Evolutionary conservation across 805 yeast genomes (phyloP).

Genomic region (Metschnikowia cubensis): DNA sequence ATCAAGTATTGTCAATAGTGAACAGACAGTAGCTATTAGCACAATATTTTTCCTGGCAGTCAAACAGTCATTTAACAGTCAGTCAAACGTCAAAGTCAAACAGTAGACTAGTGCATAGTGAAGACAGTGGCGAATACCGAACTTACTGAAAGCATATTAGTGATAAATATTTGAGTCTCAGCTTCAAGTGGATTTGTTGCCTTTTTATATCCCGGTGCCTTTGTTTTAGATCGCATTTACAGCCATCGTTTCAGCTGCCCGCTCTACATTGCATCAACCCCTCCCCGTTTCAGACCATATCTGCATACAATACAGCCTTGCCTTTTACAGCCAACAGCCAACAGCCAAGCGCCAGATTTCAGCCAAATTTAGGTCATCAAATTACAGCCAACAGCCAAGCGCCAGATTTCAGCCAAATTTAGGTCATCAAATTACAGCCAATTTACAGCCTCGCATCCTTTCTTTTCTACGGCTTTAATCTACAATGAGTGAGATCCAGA

Average conservation of each 20-base stretch:
- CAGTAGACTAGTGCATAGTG: too few species aligned
- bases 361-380: not conserved
- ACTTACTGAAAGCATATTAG: too few species aligned
- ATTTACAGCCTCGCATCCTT: not conserved
- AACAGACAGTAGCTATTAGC: too few species aligned
- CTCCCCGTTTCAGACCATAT: not conserved
- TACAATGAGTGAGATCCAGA: slow-evolving; percentile 19
- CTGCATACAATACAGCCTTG: not conserved
- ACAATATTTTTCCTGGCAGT: too few species aligned
- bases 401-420: not conserved
- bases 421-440: not conserved
- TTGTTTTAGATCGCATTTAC: not conserved
- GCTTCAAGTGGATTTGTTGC: not conserved
- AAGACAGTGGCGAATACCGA: too few species aligned
- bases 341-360: not conserved
- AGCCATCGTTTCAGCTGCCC: not conserved
- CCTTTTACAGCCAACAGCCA: not conserved
- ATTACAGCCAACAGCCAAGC: not conserved
- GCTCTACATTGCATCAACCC: not conserved
- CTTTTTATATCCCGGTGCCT: not conserved
- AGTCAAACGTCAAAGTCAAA: too few species aligned
- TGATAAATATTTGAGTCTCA: too few species aligned
- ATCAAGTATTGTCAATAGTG: too few species aligned
- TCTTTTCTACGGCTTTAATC: too few species aligned
- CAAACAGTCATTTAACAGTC: too few species aligned